A percentile compares a stretch with the other conserved stretches of the same genome.
Evolutionary conservation across 371 early-diverging fungal genomes (phyloP).

Genomic region (Rhizopus sp.): DNA sequence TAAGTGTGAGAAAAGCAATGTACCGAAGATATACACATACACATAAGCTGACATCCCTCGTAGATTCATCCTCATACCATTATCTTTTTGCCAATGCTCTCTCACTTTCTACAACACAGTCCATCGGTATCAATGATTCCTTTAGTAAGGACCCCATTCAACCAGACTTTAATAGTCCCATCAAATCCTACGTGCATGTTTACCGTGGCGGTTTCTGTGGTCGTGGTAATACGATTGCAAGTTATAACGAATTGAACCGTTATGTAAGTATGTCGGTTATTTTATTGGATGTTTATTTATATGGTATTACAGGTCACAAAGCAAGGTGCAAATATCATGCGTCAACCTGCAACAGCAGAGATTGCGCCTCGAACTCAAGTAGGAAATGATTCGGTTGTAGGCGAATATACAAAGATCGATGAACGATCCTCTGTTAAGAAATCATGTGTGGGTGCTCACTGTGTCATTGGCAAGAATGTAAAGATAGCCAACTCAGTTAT

Average conservation of each 20-base stretch:
- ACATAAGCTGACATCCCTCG: not conserved
- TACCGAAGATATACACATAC: not conserved
- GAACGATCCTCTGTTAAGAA: constrained; percentile 92
- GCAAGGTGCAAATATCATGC: constrained; percentile 54
- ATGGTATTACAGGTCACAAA: constrained; percentile 49
- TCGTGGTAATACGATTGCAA: constrained; percentile 81
- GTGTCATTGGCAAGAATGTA: constrained; percentile 91
- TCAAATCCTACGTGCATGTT: constrained; percentile 48
- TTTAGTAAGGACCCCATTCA: constrained; percentile 28
- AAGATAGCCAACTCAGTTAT: constrained; percentile 92
- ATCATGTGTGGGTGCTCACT: constrained; percentile 90
- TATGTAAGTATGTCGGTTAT: constrained; percentile 53
- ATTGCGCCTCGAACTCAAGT: constrained; percentile 74
- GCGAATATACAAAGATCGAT: constrained; percentile 85
- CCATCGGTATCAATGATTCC: constrained; percentile 34
- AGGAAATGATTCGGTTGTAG: constrained; percentile 90
- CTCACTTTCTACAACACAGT: constrained; percentile 49
- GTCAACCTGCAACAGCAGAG: constrained; percentile 65
- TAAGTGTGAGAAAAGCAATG: constrained; percentile 32
- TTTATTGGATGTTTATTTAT: constrained; percentile 7
- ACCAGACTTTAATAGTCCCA: constrained; percentile 44
- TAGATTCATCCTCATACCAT: constrained; percentile 39
- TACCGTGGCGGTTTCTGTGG: constrained; percentile 63
- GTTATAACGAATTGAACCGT: constrained; percentile 86
- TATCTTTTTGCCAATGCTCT: constrained; percentile 45